Percentiles rank a stretch among this genome's conserved stretches.
phyloP scores from a whole-genome alignment of 163 green algal species.

The Coccomyxa subellipsoidea region DNA sequence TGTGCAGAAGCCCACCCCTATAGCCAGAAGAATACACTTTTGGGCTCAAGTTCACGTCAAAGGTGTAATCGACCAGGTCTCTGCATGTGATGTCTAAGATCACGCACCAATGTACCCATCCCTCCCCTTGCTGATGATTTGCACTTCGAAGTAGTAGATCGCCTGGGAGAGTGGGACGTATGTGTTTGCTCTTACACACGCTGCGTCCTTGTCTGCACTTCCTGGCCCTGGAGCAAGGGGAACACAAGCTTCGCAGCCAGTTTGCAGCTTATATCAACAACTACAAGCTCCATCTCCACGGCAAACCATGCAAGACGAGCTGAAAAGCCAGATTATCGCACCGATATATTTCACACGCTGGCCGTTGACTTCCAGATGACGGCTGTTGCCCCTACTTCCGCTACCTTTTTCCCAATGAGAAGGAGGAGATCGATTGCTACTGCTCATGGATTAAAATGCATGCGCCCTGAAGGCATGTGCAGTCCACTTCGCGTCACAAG shows the following conservation, averaged over 20 bases:
- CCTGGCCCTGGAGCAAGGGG: conserved; percentile 40
- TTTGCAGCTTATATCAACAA: not conserved
- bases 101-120: conserved; percentile 53
- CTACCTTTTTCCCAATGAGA: not conserved
- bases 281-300: not conserved
- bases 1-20: conserved; percentile 72
- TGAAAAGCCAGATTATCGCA: not conserved
- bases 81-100: too few species aligned
- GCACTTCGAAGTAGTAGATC: conserved; percentile 83
- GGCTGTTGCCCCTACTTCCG: not conserved
- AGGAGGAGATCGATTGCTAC: not conserved
- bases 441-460: not conserved
- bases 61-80: too few species aligned
- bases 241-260: too few species aligned
- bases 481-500: not conserved
- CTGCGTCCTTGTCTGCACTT: conserved; percentile 69
- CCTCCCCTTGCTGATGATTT: conserved; percentile 54
- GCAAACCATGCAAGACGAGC: not conserved
- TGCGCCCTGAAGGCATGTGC: not conserved
- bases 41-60: too few species aligned
- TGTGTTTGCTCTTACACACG: conserved; percentile 67
- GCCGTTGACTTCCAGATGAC: conserved; percentile 13
- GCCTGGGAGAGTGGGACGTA: conserved; percentile 56
- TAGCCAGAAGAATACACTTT: too few species aligned
- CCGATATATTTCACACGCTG: conserved; percentile 34